Evolutionary conservation across 768 basidiomycete genomes (phyloP).

Genomic region (Rossbeevera mucosa): DNA sequence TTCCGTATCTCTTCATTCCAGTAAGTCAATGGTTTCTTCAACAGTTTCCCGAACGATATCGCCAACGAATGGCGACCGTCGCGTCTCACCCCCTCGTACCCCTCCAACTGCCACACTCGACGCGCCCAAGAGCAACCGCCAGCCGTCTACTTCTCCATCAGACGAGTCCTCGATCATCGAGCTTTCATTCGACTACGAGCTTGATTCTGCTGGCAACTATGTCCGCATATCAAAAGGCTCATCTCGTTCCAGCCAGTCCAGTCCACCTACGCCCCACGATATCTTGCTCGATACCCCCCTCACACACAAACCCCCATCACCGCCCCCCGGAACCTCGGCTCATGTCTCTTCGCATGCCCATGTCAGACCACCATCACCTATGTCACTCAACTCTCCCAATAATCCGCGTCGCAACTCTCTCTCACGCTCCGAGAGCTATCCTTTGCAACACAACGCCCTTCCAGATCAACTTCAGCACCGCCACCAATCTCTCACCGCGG

Average conservation of each 20-base stretch:
- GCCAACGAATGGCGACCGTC: slow-evolving; percentile 28
- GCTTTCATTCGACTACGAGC: slow-evolving; percentile 46
- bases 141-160: slow-evolving; percentile 34
- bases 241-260: slow-evolving; percentile 34
- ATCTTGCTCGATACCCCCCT: slow-evolving; percentile 23
- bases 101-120: slow-evolving; percentile 27
- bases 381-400: slow-evolving; percentile 35
- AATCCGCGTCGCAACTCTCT: slow-evolving; percentile 46
- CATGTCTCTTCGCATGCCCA: slow-evolving; percentile 18
- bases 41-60: slow-evolving; percentile 23
- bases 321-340: slow-evolving; percentile 20
- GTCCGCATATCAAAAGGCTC: slow-evolving; percentile 45
- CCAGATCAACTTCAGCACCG: slow-evolving; percentile 29
- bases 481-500: slow-evolving; percentile 22
- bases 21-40: slow-evolving; percentile 23
- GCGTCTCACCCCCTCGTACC: slow-evolving; percentile 29
- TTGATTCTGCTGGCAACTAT: slow-evolving; percentile 42
- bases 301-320: slow-evolving; percentile 21
- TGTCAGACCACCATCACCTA: slow-evolving; percentile 32
- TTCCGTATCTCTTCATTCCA: background rate
- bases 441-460: slow-evolving; percentile 36
- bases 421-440: slow-evolving; percentile 63
- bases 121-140: slow-evolving; percentile 31
- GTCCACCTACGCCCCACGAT: slow-evolving; percentile 41
- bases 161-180: slow-evolving; percentile 45